Conservation (phyloP, 2,329 filamentous ascomycete species). For the Lachnellula cervina region DNA sequence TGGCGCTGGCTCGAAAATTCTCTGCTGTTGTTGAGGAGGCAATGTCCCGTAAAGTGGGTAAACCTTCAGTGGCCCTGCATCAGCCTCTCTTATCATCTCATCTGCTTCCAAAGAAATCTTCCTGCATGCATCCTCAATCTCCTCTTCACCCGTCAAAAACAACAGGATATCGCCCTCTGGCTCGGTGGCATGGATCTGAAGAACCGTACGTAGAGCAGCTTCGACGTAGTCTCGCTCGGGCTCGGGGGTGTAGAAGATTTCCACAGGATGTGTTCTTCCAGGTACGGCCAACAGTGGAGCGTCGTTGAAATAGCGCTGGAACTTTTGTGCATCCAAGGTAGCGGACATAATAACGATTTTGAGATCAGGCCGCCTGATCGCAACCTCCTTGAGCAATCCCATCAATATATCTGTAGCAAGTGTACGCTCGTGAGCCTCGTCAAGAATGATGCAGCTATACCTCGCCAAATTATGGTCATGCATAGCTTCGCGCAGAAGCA, state of each 20-base stretch:
- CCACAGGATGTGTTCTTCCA: constrained; percentile 90
- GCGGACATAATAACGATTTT: constrained; percentile 99
- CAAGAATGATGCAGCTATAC: constrained; percentile 97
- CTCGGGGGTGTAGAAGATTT: constrained; percentile 97
- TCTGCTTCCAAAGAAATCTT: constrained; percentile 90
- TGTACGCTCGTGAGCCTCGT: constrained; percentile 97
- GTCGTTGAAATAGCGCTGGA: constrained; percentile 94
- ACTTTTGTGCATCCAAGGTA: constrained; percentile 95
- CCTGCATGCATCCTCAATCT: constrained; percentile 93
- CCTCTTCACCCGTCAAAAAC: constrained; percentile 96
- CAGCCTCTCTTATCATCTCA: constrained; percentile 85
- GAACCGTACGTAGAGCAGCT: constrained; percentile 85
- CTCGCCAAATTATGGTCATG: constrained; percentile 86
- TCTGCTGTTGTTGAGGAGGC: constrained; percentile 87
- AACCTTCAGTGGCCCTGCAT: constrained; percentile 81
- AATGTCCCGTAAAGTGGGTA: constrained; percentile 94
- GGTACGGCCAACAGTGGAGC: constrained; percentile 91
- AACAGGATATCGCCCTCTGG: constrained; percentile 87
- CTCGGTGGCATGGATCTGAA: constrained; percentile 94
- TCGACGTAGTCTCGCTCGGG: constrained; percentile 96
- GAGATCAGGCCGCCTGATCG: constrained; percentile 74
- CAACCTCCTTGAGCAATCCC: constrained; percentile 89
- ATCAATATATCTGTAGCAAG: constrained; percentile 96
- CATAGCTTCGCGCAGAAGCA: constrained; percentile 94
- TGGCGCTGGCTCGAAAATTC: constrained; percentile 89